Base-by-base conservation (phyloP, 2,329 filamentous ascomycete species). In the Curvularia spicifera region DNA sequence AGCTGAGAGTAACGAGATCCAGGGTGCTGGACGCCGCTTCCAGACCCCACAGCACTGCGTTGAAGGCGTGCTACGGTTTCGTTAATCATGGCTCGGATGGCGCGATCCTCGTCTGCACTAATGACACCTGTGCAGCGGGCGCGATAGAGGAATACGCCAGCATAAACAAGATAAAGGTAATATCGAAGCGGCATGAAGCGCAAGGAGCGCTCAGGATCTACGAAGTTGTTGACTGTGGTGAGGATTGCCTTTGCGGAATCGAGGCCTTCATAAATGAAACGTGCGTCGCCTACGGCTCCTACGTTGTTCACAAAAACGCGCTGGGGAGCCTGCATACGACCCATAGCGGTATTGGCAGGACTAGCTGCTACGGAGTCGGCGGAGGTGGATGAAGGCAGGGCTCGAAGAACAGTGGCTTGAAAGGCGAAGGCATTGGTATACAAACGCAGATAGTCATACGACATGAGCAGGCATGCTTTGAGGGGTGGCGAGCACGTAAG, bases 381-480 rank as follows among this genome's bases (percentile, higher is more conserved):
- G 7, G 68, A 48, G 24, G 59, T 45, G 8, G 66, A 60, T 26
- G 72, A 62, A 6, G 78, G 78, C 0, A 81, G 64, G 13, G 79
- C 79, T 31, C 80, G 77, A 24, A 80, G 78, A 22, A 84, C 85
- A 0, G 87, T 89, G 2, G 89, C 89, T 70, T 91, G 89, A 64
- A 91, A 91, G 1, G 89, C 89, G 69, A 91, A 91, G 0, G 89
- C 89, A 57, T 90, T 91, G 49, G 89, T 89, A 71, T 91, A 91
- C 0, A 91, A 81, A 6, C 89, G 83, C 1, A 91, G 77, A 68
- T 91, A 91, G 65, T 91, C 88, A 68, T 90, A 91, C 0, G 88
- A 89, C 68, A 91, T 81, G 24, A 90, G 80, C 2, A 91, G 76
- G 5, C 85, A 89, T 3, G 86, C 85, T 71, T 90, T 90, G 62